Percentiles rank a stretch among this genome's conserved stretches.
Conservation (phyloP, 1,284 basidiomycete genomes). For the Ustilago xerochloae region DNA sequence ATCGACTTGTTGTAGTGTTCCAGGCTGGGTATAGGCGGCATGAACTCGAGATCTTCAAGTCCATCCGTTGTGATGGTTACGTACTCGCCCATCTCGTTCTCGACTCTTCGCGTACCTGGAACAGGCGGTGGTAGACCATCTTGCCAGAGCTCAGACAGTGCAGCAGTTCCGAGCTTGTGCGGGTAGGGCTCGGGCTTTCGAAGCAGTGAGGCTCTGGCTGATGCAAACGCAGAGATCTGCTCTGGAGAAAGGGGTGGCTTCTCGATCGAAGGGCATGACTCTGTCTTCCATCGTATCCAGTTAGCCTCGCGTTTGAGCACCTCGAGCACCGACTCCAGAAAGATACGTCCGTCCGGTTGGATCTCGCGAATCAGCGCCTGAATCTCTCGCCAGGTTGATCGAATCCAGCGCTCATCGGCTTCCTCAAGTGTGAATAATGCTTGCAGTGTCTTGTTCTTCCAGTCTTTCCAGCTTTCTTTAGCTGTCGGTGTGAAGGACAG, state of each 20-base stretch:
- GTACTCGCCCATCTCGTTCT: constrained; percentile 56
- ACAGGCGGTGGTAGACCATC: constrained; percentile 55
- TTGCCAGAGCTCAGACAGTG: constrained; percentile 63
- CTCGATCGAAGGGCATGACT: constrained; percentile 61
- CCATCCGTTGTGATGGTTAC: constrained; percentile 58
- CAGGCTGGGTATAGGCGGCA: constrained; percentile 50
- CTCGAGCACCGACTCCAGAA: constrained; percentile 55
- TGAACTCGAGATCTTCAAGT: constrained; percentile 60
- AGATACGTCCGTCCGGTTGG: constrained; percentile 51
- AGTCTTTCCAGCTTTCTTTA: constrained; percentile 74
- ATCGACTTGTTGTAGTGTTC: constrained; percentile 52
- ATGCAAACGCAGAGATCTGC: constrained; percentile 39
- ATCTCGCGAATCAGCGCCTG: constrained; percentile 54
- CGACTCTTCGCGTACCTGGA: constrained; percentile 34
- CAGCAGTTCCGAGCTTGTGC: constrained; percentile 59
- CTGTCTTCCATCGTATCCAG: constrained; percentile 66
- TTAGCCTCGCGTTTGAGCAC: constrained; percentile 54
- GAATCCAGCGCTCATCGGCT: constrained; percentile 60
- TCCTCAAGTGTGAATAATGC: constrained; percentile 47
- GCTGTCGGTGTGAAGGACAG: constrained; percentile 79
- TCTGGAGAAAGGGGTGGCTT: constrained; percentile 45
- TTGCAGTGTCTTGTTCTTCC: constrained; percentile 62
- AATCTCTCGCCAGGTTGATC: constrained; percentile 60
- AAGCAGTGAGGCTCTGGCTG: constrained; percentile 30
- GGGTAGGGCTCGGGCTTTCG: constrained; percentile 35